Base-by-base conservation (phyloP, 2,329 filamentous ascomycete genomes). In the Chaetomium sp. region DNA sequence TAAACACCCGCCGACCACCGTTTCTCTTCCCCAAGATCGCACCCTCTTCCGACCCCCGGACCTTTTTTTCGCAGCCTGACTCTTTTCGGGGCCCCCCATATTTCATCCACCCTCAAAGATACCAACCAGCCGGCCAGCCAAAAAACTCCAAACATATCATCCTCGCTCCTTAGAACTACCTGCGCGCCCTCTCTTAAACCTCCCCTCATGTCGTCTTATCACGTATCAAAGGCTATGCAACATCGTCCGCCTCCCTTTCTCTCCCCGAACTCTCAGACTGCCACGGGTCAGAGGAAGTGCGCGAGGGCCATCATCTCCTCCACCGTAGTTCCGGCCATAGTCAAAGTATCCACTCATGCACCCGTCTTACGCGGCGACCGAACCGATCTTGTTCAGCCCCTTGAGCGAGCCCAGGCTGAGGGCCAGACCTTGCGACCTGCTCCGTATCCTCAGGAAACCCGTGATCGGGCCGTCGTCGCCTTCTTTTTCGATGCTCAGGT, bases 401-500 rank as follows among this genome's bases (percentile, higher is more conserved):
- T 97, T 99, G 67, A 99, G 78, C 49, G 90, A 95, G 36, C 94
- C 94, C 61, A 99, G 77, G 74, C 92, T 96, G 64, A 99, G 77
- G 9, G 94, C 94, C 68, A 99, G 78, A 49, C 94, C 94, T 76
- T 99, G 94, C 40, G 91, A 96, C 70, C 94, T 87, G 78, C 91
- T 96, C 74, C 94, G 86, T 82, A 99, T 99, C 70, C 94, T 86
- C 61, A 99, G 91, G 72, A 99, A 99, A 45, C 94, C 94, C 43
- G 92, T 96, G 61, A 99, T 92, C 5, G 91, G 90, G 32, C 94
- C 94, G 67, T 96, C 87, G 33, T 96, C 91, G 57, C 91, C 91
- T 71, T 97, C 91, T 76, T 96, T 92, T 74, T 99, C 94, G 67
- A 99, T 96, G 70, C 91, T 96, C 72, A 99, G 70, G 71, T 99